phyloP scores from a whole-genome alignment of 2,329 filamentous ascomycete genomes.

The Cryphonectria naterciae region DNA sequence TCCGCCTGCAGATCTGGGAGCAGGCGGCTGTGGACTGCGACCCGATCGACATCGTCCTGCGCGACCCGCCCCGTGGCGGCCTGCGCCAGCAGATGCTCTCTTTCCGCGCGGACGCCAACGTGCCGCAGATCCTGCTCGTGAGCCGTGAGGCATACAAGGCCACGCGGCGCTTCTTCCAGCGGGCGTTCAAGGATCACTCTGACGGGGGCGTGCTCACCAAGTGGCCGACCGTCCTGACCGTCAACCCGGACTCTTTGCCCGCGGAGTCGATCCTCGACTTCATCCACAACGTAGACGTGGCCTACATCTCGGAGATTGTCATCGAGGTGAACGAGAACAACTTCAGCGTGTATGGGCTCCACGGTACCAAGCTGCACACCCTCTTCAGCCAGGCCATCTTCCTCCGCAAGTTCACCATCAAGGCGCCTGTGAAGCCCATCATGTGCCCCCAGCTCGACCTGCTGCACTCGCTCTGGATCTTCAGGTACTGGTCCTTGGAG shows the following conservation, averaged over 20 bases:
- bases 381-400: background rate
- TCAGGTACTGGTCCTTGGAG: slow-evolving; percentile 9
- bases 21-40: background rate
- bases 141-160: background rate
- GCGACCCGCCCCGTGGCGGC: background rate
- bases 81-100: background rate
- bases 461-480: slow-evolving; percentile 1
- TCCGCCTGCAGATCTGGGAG: slow-evolving; percentile 15
- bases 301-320: background rate
- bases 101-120: background rate
- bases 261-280: background rate
- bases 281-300: background rate
- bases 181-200: background rate
- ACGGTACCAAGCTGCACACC: background rate
- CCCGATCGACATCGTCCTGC: slow-evolving; percentile 4
- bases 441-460: background rate
- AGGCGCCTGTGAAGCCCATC: background rate
- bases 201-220: background rate
- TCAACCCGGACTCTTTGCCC: background rate
- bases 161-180: background rate
- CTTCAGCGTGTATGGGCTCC: background rate
- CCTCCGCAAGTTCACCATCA: slow-evolving; percentile 4
- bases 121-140: background rate
- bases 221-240: background rate
- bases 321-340: background rate